phyloP scores from a whole-genome alignment of 495 filamentous ascomycete genomes.

The Penicillium argentinense region DNA sequence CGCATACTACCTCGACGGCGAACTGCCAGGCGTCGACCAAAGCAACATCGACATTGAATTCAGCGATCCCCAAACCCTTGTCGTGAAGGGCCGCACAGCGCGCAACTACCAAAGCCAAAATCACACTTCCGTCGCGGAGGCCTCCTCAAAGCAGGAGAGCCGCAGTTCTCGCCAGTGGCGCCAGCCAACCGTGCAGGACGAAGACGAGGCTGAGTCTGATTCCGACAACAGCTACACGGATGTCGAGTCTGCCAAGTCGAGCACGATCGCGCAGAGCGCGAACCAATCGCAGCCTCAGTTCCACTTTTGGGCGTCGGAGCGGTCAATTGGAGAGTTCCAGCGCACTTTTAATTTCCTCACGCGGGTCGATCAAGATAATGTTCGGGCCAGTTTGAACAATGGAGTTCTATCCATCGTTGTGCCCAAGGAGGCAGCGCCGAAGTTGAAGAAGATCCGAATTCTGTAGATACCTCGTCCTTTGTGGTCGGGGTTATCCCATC shows the following conservation, averaged over 20 bases:
- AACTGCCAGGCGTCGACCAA: conserved; percentile 80
- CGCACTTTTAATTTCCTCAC: conserved; percentile 76
- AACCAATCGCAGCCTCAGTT: conserved; percentile 32
- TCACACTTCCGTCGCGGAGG: too few relatives aligned
- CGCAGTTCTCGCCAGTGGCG: conserved; percentile 8
- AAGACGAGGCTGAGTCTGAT: conserved; percentile 36
- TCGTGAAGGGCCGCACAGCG: conserved; percentile 68
- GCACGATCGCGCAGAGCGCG: conserved; percentile 4
- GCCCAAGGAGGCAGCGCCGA: conserved; percentile 66
- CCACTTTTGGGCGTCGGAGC: conserved; percentile 81
- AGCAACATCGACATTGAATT: conserved; percentile 82
- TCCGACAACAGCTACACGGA: conserved; percentile 10
- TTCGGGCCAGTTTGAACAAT: conserved; percentile 73
- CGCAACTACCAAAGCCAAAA: conserved; percentile 54
- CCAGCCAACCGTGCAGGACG: conserved; percentile 69
- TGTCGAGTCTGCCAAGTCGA: too few relatives aligned
- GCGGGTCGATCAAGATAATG: conserved; percentile 72
- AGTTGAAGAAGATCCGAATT: conserved; percentile 55
- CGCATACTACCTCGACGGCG: conserved; percentile 79
- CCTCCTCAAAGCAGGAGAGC: too few relatives aligned
- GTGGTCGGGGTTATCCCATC: too few relatives aligned
- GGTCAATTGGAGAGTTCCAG: conserved; percentile 75
- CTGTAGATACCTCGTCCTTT: conserved; percentile 37
- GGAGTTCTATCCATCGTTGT: conserved; percentile 71
- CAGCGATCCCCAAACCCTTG: conserved; percentile 72